These are phyloP conservation scores for Penicillium nordicum DNA, from an alignment of 2,329 filamentous ascomycete genomes.

Conservation along the genomic window DNA sequence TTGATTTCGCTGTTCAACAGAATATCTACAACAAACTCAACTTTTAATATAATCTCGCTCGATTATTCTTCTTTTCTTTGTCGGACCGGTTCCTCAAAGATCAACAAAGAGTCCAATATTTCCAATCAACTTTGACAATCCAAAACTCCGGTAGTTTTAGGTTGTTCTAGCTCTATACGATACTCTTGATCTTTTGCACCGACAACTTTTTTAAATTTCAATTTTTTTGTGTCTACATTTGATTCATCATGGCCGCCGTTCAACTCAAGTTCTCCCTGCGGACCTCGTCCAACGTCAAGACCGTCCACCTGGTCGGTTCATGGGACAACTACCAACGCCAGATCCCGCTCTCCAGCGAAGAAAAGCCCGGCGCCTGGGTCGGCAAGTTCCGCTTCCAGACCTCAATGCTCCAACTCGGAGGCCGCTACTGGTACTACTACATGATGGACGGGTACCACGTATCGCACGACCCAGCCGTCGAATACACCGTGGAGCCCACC, in stretches of 20 bases:
- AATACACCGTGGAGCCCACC: slow-evolving; percentile 89
- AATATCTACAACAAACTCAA: slow-evolving; percentile 24
- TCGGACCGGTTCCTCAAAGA: slow-evolving; percentile 32
- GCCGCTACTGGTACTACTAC: slow-evolving; percentile 99
- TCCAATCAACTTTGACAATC: slow-evolving; percentile 2
- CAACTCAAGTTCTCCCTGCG: slow-evolving; percentile 95
- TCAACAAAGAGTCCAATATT: slow-evolving; percentile 16
- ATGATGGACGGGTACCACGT: slow-evolving; percentile 99
- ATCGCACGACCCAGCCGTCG: slow-evolving; percentile 88
- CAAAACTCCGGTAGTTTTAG: slow-evolving; percentile 31
- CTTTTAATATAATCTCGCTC: slow-evolving; percentile 30
- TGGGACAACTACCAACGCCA: slow-evolving; percentile 97
- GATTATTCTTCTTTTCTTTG: slow-evolving; percentile 25
- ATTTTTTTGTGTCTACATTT: slow-evolving; percentile 13
- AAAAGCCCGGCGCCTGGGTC: slow-evolving; percentile 88
- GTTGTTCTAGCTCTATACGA: slow-evolving; percentile 18
- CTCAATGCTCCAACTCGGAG: slow-evolving; percentile 77
- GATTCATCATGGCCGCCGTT: slow-evolving; percentile 70
- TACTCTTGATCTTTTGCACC: slow-evolving; percentile 20
- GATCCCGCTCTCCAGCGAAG: slow-evolving; percentile 88
- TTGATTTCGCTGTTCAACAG: slow-evolving; percentile 27
- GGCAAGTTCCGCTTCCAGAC: slow-evolving; percentile 96
- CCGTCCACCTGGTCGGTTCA: slow-evolving; percentile 92
- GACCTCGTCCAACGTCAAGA: slow-evolving; percentile 94
- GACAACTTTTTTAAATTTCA: slow-evolving; percentile 20